Evolutionary conservation across 768 basidiomycete species (phyloP).

Genomic region (Pholiota conissans): DNA sequence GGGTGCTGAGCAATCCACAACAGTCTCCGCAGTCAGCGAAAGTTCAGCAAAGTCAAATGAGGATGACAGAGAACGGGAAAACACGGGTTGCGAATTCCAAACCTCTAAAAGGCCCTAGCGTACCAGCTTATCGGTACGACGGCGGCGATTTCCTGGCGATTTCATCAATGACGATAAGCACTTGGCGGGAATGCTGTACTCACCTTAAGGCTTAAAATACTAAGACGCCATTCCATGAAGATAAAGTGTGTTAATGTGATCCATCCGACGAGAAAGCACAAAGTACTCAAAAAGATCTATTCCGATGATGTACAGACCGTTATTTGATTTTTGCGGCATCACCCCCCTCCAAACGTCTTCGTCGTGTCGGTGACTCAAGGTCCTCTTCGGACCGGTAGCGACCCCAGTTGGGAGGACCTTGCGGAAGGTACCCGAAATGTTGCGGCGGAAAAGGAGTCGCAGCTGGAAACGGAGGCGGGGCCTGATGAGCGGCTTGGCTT

Average conservation of each 20-base stretch:
- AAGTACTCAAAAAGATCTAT: conserved; percentile 16
- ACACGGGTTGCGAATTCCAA: conserved; percentile 12
- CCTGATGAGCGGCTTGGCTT: conserved; percentile 30
- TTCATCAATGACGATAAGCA: conserved; percentile 20
- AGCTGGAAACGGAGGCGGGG: conserved; percentile 41
- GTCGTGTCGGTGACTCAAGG: conserved; percentile 44
- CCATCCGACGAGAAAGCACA: conserved; percentile 4
- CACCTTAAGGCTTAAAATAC: conserved; percentile 17
- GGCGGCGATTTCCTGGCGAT: conserved; percentile 13
- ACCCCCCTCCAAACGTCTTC: conserved; percentile 58
- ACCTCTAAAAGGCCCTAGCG: conserved; percentile 13
- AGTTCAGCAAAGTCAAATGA: conserved; percentile 10
- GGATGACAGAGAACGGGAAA: conserved; percentile 16
- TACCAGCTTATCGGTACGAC: conserved; percentile 12
- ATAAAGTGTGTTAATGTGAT: conserved; percentile 9
- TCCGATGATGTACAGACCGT: conserved; percentile 13
- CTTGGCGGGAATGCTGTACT: conserved; percentile 9
- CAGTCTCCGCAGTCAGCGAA: conserved; percentile 17
- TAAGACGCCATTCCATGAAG: conserved; percentile 6
- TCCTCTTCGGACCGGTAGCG: conserved; percentile 42
- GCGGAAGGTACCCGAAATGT: conserved; percentile 50
- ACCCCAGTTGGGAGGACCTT: conserved; percentile 48
- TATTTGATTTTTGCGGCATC: conserved; percentile 56
- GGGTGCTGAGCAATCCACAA: conserved; percentile 16
- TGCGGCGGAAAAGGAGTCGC: conserved; percentile 42